A percentile compares a stretch with the other conserved stretches of the same genome.
Conservation (phyloP, 345 rosid genomes). For the Gossypium herbaceum region DNA sequence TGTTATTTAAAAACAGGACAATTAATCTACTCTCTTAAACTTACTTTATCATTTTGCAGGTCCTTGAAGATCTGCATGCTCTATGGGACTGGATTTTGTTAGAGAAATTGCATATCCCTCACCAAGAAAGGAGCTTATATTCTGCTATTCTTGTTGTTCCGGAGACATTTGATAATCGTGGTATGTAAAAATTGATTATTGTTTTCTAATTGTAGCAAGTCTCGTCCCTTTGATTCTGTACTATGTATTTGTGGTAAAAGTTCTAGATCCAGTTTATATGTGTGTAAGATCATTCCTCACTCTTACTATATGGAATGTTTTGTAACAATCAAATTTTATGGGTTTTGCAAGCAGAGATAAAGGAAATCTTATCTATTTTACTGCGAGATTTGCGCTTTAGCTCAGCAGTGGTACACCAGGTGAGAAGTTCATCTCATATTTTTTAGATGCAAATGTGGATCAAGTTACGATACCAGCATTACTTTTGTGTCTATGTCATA, state of each 20-base stretch:
- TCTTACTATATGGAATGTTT: neutral
- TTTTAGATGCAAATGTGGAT: neutral
- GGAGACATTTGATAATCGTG: slow-evolving; percentile 79
- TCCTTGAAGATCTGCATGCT: slow-evolving; percentile 69
- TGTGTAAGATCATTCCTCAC: neutral
- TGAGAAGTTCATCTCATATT: slow-evolving; percentile 16
- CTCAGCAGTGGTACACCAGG: slow-evolving; percentile 95
- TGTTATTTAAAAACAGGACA: neutral
- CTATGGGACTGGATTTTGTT: slow-evolving; percentile 87
- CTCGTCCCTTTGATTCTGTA: slow-evolving; percentile 4
- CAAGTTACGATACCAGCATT: neutral
- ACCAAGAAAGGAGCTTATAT: slow-evolving; percentile 60
- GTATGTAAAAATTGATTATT: slow-evolving; percentile 33
- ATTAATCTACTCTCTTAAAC: neutral
- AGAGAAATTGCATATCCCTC: slow-evolving; percentile 62
- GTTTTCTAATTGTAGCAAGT: neutral
- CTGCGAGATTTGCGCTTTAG: slow-evolving; percentile 69
- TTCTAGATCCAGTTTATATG: neutral
- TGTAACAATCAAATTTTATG: slow-evolving; percentile 16
- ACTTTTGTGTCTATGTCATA: neutral
- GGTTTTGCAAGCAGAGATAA: slow-evolving; percentile 58
- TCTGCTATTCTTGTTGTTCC: slow-evolving; percentile 83
- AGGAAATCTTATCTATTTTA: slow-evolving; percentile 69
- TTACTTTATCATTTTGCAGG: slow-evolving; percentile 40
- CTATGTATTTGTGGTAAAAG: neutral